Base-by-base conservation (phyloP, 352 stramenopile species). In the Phytophthora tentaculata region DNA sequence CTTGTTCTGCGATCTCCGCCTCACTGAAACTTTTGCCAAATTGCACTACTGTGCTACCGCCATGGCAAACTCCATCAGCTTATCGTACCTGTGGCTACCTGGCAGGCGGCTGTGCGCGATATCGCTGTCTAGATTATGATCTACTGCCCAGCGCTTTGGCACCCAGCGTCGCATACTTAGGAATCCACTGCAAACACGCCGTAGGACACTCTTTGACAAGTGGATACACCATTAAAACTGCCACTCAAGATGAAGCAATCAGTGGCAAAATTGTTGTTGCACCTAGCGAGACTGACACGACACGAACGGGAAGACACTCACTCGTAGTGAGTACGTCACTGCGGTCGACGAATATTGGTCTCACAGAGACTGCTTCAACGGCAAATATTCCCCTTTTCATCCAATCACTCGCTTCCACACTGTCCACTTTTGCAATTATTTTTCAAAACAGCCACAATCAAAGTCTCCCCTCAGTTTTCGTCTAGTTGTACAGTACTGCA, bases 381-480 rank as follows among this genome's bases (percentile, higher is more conserved):
- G 52, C 19, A 19, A n/a, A 35, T 43, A 32, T 3, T 32, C 26
- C 8, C 26, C 26, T 8, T 68, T 62, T 61, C 61, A 29, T 59
- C 61, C 61, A 68, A 68, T 68, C 61, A 22, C 8, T 4, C 13
- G 6, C 14, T 51, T 59, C 49, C 48, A 53, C 49, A 20, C 39
- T 14, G 23, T 29, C 57, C n/a, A 56, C 26, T 56, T 64, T 26
- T 20, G 56, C 20, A 60, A 60, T 51, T 51, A 22, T 24, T 24
- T n/a, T 19, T 47, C 32, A 37, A 37, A 45, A 19, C 17, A 17
- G 26, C 24, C 50, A 54, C 37, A 58, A 44, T 59, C 58, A 58
- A 53, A 66, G 59, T 54, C 49, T 59, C 58, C 58, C 49, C 22
- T n/a, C 41, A 12, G 10, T 44, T 55, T 52, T 71, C 63, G 63